Evolutionary conservation across 2,329 filamentous ascomycete genomes (phyloP).

Genomic region (Intubia oerlemansii): DNA sequence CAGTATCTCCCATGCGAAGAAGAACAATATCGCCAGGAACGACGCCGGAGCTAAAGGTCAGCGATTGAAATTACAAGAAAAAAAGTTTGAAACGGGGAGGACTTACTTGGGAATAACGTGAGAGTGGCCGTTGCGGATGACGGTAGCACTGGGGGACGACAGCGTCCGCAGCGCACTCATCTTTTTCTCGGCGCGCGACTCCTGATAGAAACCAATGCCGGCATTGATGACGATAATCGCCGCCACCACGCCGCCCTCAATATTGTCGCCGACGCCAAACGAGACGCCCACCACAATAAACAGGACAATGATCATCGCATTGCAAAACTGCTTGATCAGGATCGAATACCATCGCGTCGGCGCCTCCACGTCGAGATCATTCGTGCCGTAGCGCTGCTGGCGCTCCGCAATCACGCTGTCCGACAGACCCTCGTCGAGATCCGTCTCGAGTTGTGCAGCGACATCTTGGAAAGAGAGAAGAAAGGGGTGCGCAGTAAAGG

Average conservation of each 20-base stretch:
- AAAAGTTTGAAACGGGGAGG: constrained; percentile 17
- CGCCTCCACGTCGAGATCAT: constrained; percentile 48
- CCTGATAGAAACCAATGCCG: constrained; percentile 43
- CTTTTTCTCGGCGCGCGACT: constrained; percentile 42
- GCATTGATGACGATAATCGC: constrained; percentile 36
- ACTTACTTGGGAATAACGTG: constrained; percentile 35
- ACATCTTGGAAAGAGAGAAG: constrained; percentile 41
- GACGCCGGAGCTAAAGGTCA: constrained; percentile 27
- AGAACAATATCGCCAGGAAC: constrained; percentile 52
- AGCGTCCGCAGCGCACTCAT: constrained; percentile 42
- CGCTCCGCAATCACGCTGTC: constrained; percentile 35
- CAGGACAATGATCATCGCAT: constrained; percentile 52
- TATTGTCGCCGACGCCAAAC: constrained; percentile 35
- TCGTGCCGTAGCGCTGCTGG: constrained; percentile 38
- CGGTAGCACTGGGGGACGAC: constrained; percentile 39
- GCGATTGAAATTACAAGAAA: not conserved
- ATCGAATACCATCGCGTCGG: constrained; percentile 53
- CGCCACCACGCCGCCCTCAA: constrained; percentile 15
- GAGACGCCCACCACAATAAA: constrained; percentile 56
- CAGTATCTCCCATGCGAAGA: constrained; percentile 50
- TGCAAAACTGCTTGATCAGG: constrained; percentile 48
- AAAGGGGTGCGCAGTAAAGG: constrained; percentile 33
- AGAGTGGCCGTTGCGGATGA: constrained; percentile 36
- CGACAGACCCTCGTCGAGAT: constrained; percentile 45
- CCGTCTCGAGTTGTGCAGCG: constrained; percentile 36